A percentile compares a stretch with the other conserved stretches of the same genome.
Conservation (phyloP, 805 yeast species). For the Deakozyma indianensis region DNA sequence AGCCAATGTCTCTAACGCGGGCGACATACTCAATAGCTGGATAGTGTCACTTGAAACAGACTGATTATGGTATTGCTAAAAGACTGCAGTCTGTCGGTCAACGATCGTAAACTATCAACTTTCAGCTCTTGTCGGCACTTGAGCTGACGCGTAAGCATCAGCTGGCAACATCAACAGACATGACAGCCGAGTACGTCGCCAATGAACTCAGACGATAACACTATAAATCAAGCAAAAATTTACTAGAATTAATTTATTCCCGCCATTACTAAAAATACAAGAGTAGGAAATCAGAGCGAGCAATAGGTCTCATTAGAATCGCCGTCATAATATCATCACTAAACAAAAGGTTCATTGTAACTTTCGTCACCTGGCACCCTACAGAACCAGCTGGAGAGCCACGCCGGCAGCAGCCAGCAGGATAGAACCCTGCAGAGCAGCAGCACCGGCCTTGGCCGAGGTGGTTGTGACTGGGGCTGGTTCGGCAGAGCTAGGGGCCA, state of each 20-base stretch:
- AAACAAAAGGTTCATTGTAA: neutral
- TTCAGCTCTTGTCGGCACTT: too few species aligned
- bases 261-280: neutral
- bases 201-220: too few species aligned
- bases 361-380: neutral
- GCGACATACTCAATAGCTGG: too few species aligned
- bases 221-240: too few species aligned
- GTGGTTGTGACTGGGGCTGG: neutral
- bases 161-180: too few species aligned
- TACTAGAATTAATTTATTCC: neutral
- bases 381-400: constrained; percentile 1
- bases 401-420: constrained; percentile 1
- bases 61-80: too few species aligned
- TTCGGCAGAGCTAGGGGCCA: neutral
- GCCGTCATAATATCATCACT: neutral
- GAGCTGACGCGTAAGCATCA: too few species aligned
- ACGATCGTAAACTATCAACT: too few species aligned
- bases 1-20: too few species aligned
- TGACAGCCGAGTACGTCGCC: too few species aligned
- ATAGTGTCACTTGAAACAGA: too few species aligned
- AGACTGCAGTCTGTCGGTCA: too few species aligned
- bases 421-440: neutral
- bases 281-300: neutral
- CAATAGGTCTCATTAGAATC: neutral
- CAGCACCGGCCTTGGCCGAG: neutral